phyloP scores from a whole-genome alignment of 2,329 filamentous ascomycete genomes.

The Aspergillus neoniger region DNA sequence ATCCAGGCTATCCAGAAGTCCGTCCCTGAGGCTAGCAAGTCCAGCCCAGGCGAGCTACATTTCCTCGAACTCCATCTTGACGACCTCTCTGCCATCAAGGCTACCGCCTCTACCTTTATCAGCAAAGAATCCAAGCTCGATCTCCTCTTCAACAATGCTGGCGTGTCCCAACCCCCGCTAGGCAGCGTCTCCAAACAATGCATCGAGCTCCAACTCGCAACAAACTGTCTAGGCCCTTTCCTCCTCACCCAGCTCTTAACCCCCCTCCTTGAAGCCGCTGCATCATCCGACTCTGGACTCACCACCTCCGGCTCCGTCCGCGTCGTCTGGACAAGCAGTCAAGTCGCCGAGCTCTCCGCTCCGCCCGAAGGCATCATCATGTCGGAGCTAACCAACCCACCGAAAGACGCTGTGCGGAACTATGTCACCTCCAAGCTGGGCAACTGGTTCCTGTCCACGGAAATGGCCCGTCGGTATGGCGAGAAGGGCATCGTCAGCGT shows the following conservation, averaged over 20 bases:
- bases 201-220: slow-evolving; percentile 43
- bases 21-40: not conserved
- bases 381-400: slow-evolving; percentile 8
- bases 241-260: slow-evolving; percentile 44
- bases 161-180: slow-evolving; percentile 36
- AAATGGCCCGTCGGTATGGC: slow-evolving; percentile 32
- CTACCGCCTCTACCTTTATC: slow-evolving; percentile 36
- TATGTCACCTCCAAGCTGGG: slow-evolving; percentile 42
- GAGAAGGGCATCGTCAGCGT: slow-evolving; percentile 37
- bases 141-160: slow-evolving; percentile 46
- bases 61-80: slow-evolving; percentile 49
- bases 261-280: slow-evolving; percentile 38
- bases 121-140: slow-evolving; percentile 40
- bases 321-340: slow-evolving; percentile 37
- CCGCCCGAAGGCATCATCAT: slow-evolving; percentile 13
- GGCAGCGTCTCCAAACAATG: slow-evolving; percentile 35
- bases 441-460: slow-evolving; percentile 30
- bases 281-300: not conserved
- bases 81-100: slow-evolving; percentile 20
- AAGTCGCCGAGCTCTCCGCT: slow-evolving; percentile 22
- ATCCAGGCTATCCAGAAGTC: not conserved
- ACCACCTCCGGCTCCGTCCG: slow-evolving; percentile 30
- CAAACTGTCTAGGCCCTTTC: slow-evolving; percentile 45
- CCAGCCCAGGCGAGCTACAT: not conserved
- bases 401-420: slow-evolving; percentile 22